phyloP scores from a whole-genome alignment of 352 stramenopile genomes.

The Blastocystis sp. region DNA sequence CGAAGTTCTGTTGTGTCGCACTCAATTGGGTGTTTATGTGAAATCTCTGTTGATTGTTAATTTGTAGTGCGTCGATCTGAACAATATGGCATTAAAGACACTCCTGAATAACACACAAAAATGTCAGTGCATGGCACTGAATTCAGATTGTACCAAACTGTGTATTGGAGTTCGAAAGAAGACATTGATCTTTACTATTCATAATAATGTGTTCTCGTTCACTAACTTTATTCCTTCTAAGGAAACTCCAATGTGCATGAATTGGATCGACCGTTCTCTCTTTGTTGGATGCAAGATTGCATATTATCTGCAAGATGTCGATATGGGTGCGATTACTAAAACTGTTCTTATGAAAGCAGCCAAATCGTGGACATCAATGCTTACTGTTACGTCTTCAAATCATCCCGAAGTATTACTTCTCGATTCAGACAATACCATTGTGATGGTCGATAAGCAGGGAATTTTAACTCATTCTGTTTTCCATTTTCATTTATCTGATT shows the following conservation, averaged over 20 bases:
- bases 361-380: neutral
- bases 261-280: slow-evolving; percentile 12
- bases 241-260: slow-evolving; percentile 35
- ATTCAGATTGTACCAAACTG: slow-evolving; percentile 14
- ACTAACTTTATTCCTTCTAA: slow-evolving; percentile 43
- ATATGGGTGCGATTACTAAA: slow-evolving; percentile 17
- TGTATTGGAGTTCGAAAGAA: slow-evolving; percentile 51
- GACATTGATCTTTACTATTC: slow-evolving; percentile 18
- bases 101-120: slow-evolving; percentile 26
- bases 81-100: slow-evolving; percentile 19
- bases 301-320: slow-evolving; percentile 44
- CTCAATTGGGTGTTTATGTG: slow-evolving; percentile 30
- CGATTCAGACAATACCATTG: slow-evolving; percentile 39
- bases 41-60: neutral
- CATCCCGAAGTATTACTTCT: neutral
- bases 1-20: slow-evolving; percentile 39
- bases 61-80: slow-evolving; percentile 33
- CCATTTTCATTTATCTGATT: neutral
- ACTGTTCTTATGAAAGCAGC: slow-evolving; percentile 14
- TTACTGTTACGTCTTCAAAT: neutral
- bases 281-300: slow-evolving; percentile 48
- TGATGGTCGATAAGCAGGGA: slow-evolving; percentile 22
- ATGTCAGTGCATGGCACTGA: slow-evolving; percentile 27
- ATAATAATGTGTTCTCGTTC: neutral
- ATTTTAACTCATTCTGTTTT: neutral